These are phyloP conservation scores for Xylaria polymorpha DNA, from an alignment of 2,329 filamentous ascomycete species.

Conservation along the genomic window DNA sequence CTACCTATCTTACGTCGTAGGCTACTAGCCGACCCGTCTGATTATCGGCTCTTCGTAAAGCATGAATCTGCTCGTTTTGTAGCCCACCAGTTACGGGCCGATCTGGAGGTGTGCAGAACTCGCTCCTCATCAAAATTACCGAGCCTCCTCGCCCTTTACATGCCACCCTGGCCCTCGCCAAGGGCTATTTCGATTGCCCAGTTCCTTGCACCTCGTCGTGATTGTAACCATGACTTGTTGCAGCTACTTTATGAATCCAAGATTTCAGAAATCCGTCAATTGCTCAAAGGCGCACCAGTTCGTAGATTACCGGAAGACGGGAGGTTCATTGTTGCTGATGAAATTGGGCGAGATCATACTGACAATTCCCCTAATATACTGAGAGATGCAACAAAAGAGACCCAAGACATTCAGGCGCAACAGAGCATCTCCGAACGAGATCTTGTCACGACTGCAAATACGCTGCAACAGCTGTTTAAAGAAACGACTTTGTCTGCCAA, in stretches of 20 bases:
- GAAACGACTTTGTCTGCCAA: slow-evolving; percentile 9
- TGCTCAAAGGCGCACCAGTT: slow-evolving; percentile 12
- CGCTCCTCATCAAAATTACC: slow-evolving; percentile 8
- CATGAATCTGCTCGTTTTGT: slow-evolving; percentile 23
- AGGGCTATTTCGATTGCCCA: slow-evolving; percentile 12
- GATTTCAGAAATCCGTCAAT: slow-evolving; percentile 18
- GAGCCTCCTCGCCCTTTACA: slow-evolving; percentile 32
- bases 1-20: slow-evolving; percentile 20
- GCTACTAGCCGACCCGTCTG: slow-evolving; percentile 10
- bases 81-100: slow-evolving; percentile 23
- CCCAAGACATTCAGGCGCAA: background rate
- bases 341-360: background rate
- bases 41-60: slow-evolving; percentile 25
- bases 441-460: slow-evolving; percentile 22
- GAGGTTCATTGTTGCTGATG: slow-evolving; percentile 5
- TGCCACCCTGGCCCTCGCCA: slow-evolving; percentile 24
- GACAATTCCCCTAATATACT: background rate
- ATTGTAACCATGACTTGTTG: slow-evolving; percentile 13
- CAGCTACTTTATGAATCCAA: slow-evolving; percentile 29
- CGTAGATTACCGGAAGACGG: background rate
- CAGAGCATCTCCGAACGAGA: slow-evolving; percentile 5
- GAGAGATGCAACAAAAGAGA: background rate
- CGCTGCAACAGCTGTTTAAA: slow-evolving; percentile 16
- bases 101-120: slow-evolving; percentile 20
- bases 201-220: slow-evolving; percentile 4